Base-by-base conservation (phyloP, 1,284 basidiomycete species). In the Polyporus tsugae region DNA sequence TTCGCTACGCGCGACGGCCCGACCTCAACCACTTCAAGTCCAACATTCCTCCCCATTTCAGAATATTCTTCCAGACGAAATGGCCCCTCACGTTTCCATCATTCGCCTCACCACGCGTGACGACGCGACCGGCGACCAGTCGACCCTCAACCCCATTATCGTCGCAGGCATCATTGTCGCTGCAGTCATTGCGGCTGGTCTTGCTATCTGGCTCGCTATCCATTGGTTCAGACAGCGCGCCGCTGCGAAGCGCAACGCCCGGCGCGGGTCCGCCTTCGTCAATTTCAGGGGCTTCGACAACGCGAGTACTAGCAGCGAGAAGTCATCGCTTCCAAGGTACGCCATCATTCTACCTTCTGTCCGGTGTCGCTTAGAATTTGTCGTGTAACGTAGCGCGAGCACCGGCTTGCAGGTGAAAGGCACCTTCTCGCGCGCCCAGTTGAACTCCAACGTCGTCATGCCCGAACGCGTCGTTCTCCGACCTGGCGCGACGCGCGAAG, bases 81-180 rank as follows among this genome's bases (percentile, higher is more conserved):
- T 72, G 71, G 71, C 71, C 17, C 71, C 71, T 17, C 60, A 60
- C 52, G 33, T 55, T 36, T 62, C 57, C 46, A 46, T 57, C 42
- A 46, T 57, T 36, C 53, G 11, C 53, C 46, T 72, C 49, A 10
- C 38, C 53, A n/a, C 60, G 33, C 67, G 69, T 61, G 63, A 64
- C 49, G 61, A 62, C 35, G 25, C 71, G 11, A 49, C 42, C 15
- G 62, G 53, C 35, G 68, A 67, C 17, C 53, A 69, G 41, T 55
- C 63, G n/a, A 46, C 39, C 52, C 10, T 78, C 19, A 75, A 69
- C 62, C 81, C 84, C 1, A 76, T 81, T 36, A 81, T 83, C 72
- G 82, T 90, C 62, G 83, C 78, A 62, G 88, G 85, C 19, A 82
- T 87, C 72, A 79, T 80, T 15, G 71, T 87, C 10, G 82, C 82